phyloP scores from a whole-genome alignment of 805 yeast species.

The Candida coleopterorum region DNA sequence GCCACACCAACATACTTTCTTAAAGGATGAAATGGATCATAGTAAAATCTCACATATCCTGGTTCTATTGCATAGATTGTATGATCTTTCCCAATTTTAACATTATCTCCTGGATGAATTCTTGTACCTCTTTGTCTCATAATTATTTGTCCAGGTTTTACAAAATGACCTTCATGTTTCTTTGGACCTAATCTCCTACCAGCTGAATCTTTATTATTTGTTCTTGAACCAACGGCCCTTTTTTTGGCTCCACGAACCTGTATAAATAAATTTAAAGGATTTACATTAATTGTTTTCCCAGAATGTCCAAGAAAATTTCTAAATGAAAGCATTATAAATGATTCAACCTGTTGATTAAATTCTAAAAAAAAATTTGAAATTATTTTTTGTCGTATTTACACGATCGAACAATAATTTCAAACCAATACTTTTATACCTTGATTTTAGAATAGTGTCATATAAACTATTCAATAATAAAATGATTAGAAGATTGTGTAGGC shows the following conservation, averaged over 20 bases:
- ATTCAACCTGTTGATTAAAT: background rate
- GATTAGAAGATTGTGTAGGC: no score
- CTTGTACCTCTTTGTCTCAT: slow-evolving; percentile 94
- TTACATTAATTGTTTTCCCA: background rate
- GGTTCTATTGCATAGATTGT: slow-evolving; percentile 89
- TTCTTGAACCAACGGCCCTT: slow-evolving; percentile 91
- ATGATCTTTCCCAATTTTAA: slow-evolving; percentile 87
- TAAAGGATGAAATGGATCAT: slow-evolving; percentile 94
- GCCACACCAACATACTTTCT: slow-evolving; percentile 90
- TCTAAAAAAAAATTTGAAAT: no score
- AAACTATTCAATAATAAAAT: no score
- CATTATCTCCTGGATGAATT: slow-evolving; percentile 92
- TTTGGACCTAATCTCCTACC: slow-evolving; percentile 94
- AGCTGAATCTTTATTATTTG: slow-evolving; percentile 88
- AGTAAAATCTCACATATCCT: slow-evolving; percentile 85
- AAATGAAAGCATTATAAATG: slow-evolving; percentile 4
- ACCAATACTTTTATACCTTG: no score
- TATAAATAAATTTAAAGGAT: slow-evolving; percentile 4
- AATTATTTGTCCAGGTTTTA: slow-evolving; percentile 78
- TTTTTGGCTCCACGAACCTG: slow-evolving; percentile 88
- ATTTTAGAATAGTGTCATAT: no score
- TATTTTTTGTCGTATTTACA: background rate
- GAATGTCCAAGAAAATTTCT: background rate
- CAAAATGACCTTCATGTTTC: slow-evolving; percentile 71
- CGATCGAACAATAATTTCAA: no score